phyloP scores from a whole-genome alignment of 2,329 filamentous ascomycete genomes.

The Aspergillus pseudoterreus region DNA sequence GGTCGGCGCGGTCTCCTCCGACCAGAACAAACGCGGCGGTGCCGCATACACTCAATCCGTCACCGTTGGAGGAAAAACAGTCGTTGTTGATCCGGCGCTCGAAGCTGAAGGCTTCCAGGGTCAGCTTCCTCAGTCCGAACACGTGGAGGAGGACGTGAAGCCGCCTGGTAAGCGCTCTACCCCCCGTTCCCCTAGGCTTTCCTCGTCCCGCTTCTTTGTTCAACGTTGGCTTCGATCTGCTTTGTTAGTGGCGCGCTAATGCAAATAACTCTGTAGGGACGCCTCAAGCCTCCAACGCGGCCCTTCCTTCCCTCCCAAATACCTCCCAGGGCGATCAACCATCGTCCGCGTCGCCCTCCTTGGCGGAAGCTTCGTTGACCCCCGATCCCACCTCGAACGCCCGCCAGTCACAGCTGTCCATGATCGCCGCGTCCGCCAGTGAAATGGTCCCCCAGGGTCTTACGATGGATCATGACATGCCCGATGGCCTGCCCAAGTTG shows the following conservation, averaged over 20 bases:
- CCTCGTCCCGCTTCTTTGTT: constrained; percentile 2
- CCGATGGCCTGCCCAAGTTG: constrained; percentile 29
- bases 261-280: constrained; percentile 18
- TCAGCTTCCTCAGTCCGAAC: constrained; percentile 23
- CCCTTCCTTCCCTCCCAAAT: constrained; percentile 31
- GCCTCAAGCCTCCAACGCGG: constrained; percentile 26
- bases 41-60: constrained; percentile 38
- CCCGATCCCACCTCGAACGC: constrained; percentile 34
- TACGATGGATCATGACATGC: constrained; percentile 31
- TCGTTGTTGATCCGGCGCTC: constrained; percentile 41
- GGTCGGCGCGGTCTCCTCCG: constrained; percentile 51
- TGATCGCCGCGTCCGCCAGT: constrained; percentile 45
- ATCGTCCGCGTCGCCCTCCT: constrained; percentile 32
- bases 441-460: constrained; percentile 42
- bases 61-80: constrained; percentile 39
- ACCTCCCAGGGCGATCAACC: constrained; percentile 28
- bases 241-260: constrained; percentile 13
- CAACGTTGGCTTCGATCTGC: background rate
- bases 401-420: constrained; percentile 42
- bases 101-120: constrained; percentile 39
- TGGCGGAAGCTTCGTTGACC: constrained; percentile 31
- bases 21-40: constrained; percentile 42
- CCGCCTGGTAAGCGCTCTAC: constrained; percentile 16
- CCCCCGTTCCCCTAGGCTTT: background rate
- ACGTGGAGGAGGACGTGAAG: constrained; percentile 24